Conservation (phyloP, 1,284 basidiomycete genomes). For the Taiwanofungus camphoratus region DNA sequence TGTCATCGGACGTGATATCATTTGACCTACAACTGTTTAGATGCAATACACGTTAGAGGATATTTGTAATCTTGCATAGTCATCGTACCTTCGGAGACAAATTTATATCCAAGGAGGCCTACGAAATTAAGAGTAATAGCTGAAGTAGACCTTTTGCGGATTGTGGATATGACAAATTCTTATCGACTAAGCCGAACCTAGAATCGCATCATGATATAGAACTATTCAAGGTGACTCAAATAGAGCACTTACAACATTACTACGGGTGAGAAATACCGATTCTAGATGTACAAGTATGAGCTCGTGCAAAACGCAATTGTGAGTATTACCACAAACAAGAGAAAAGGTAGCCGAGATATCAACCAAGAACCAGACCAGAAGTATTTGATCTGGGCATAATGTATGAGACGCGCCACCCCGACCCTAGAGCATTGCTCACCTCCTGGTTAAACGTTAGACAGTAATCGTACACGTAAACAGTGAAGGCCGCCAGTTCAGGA, state of each 20-base stretch:
- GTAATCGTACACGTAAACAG: constrained; percentile 17
- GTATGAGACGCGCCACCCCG: not conserved
- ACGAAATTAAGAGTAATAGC: too few relatives aligned
- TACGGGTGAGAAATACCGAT: constrained; percentile 21
- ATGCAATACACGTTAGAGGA: too few relatives aligned
- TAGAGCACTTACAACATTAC: constrained; percentile 16
- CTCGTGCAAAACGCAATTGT: too few relatives aligned
- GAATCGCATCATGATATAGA: not conserved
- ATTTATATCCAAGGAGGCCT: too few relatives aligned
- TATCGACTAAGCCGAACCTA: not conserved
- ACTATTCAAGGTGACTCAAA: not conserved
- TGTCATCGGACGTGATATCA: not conserved
- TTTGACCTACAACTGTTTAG: constrained; percentile 1
- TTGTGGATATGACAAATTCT: not conserved
- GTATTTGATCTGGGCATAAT: constrained; percentile 17
- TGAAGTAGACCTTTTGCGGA: too few relatives aligned
- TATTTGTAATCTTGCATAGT: too few relatives aligned
- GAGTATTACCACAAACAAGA: too few relatives aligned
- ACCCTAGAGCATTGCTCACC: constrained; percentile 15
- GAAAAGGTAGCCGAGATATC: constrained; percentile 21
- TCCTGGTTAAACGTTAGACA: constrained; percentile 22
- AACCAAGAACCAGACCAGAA: constrained; percentile 26
- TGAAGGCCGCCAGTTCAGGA: constrained; percentile 14
- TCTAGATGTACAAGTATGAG: too few relatives aligned
- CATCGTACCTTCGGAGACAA: too few relatives aligned